phyloP scores from a whole-genome alignment of 2,329 filamentous ascomycete species.

The Penicillium brasilianum region DNA sequence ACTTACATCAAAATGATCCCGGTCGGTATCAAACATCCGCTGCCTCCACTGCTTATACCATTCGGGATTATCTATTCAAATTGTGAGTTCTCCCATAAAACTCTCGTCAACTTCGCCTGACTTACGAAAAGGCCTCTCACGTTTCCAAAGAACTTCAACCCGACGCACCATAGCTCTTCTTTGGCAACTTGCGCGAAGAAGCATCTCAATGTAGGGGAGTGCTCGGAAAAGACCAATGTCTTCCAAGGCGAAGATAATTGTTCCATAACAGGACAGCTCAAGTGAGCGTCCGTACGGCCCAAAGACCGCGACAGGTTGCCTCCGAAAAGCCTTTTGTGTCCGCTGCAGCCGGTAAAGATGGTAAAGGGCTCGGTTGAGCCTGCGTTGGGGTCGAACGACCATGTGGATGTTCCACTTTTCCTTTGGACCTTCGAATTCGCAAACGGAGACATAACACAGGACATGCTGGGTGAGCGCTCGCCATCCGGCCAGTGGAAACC shows the following conservation, averaged over 20 bases:
- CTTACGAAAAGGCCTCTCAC: neutral
- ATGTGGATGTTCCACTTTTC: neutral
- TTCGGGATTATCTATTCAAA: neutral
- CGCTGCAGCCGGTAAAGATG: neutral
- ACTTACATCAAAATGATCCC: constrained; percentile 3
- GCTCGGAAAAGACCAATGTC: constrained; percentile 2
- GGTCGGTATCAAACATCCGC: constrained; percentile 2
- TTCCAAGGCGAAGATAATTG: neutral
- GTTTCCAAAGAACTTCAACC: constrained; percentile 1
- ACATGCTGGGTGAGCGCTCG: constrained; percentile 1
- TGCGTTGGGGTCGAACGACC: neutral
- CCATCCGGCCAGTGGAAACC: neutral
- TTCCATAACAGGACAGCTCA: neutral
- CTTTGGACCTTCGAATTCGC: neutral
- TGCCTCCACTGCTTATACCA: constrained; percentile 1
- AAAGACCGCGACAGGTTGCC: constrained; percentile 1
- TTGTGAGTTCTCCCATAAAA: neutral
- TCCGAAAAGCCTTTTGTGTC: neutral
- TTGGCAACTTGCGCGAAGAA: neutral
- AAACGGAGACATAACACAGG: constrained; percentile 1
- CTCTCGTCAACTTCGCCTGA: constrained; percentile 2
- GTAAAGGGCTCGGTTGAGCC: neutral
- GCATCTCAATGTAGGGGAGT: neutral
- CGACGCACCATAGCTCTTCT: neutral
- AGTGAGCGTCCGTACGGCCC: neutral